Base-by-base conservation (phyloP, 176 grass and related monocot species). In the Oryza meyeriana region DNA sequence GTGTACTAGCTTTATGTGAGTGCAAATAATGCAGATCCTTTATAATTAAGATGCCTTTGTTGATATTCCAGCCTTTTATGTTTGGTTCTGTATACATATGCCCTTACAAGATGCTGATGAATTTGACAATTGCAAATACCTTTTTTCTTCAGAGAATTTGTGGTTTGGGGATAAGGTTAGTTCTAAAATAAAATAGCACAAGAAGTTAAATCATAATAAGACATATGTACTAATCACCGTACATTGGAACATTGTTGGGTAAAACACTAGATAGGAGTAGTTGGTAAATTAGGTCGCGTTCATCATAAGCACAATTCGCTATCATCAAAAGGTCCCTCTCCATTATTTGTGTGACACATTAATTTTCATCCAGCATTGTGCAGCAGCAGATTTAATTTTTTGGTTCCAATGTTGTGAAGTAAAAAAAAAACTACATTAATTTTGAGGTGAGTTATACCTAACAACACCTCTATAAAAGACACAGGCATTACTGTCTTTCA, bases 251-350 rank as follows among this genome's bases (percentile, higher is more conserved):
- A 42, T 44, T 44, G 26, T 1, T 30, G 11, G 29, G 41, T 64
- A 47, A 27, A 29, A 5, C 39, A 39, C 39, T 47, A 32, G 1
- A 31, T 33, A 32, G 3, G n/a, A n/a, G 32, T 57, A 68, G 72
- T 76, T 20, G 33, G 2, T 9, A 61, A 77, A 84, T 84, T 84
- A 32, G 50, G 50, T 72, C 48, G 20, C 27, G 26, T 72, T 11
- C 8, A 24, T 59, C 34, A 61, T 57, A 55, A 30, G 31, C 9
- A 22, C 29, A 5, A 29, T 47, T 74, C 79, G 13, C 67, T 62
- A 8, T 72, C 66, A 26, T 14, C 29, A 28, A 45, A 38, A n/a
- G 55, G 27, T 33, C 68, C 33, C 52, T n/a, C 30, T 68, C n/a
- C 38, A 44, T 71, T 71, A 27, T 67, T 22, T 12, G 28, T 74